A percentile compares a stretch with the other conserved stretches of the same genome.
Conservation (phyloP, 2,329 filamentous ascomycete species). For the Ophiostoma ulmi region DNA sequence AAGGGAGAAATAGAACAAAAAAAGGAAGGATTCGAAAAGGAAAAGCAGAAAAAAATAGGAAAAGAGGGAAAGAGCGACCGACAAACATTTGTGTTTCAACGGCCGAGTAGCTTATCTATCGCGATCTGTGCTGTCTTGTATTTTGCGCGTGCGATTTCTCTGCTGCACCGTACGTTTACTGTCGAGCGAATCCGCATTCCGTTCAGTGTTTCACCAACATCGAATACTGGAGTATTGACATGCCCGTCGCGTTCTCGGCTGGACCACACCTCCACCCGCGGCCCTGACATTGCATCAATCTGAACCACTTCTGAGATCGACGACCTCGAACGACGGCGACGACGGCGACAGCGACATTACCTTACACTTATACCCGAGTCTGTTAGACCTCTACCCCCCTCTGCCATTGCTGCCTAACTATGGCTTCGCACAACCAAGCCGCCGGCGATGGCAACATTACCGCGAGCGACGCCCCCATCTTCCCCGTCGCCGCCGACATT, state of each 20-base stretch:
- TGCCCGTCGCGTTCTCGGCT: conserved; percentile 7
- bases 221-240: not conserved
- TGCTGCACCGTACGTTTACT: not conserved
- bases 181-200: not conserved
- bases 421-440: conserved; percentile 10
- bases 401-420: not conserved
- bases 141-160: not conserved
- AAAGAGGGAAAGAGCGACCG: conserved; percentile 5
- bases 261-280: conserved; percentile 5
- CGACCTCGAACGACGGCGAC: not conserved
- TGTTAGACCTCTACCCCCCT: not conserved
- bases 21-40: not conserved
- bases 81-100: not conserved
- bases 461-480: conserved; percentile 4
- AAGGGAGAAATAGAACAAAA: not conserved
- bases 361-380: too few species aligned
- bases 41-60: too few species aligned
- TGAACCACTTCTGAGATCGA: not conserved
- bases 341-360: not conserved
- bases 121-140: not conserved
- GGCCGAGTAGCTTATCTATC: not conserved
- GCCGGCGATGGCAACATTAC: conserved; percentile 2
- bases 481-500: not conserved
- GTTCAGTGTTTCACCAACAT: not conserved
- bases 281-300: not conserved